Base-by-base conservation (phyloP, 1,139 yeast species). In the Wickerhamomyces sp. region DNA sequence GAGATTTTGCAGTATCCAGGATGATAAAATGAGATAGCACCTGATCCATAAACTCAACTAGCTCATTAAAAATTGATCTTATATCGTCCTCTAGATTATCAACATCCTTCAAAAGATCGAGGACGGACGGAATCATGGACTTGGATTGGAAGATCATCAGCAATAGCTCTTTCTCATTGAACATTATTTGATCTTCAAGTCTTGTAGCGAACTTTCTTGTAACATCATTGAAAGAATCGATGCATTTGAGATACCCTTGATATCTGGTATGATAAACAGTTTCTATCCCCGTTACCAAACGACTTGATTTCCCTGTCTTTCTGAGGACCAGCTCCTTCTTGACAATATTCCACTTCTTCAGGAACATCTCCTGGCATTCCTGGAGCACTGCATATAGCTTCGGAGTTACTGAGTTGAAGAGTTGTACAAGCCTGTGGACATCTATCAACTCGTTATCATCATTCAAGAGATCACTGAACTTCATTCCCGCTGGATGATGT, bases 391-490 rank as follows among this genome's bases (percentile, higher is more conserved):
- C n/a, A 5, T 25, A 25, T 7, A 45, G 22, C 19, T 40, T 45
- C 5, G 48, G 46, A 2, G 44, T 33, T 3, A 45, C 49, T 8
- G 39, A 35, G n/a, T 42, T 36, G 33, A 47, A 43, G 4, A 47
- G 38, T 24, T 25, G 28, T 2, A 47, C 36, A 2, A 47, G 29
- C 24, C 42, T 36, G 10, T 39, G 36, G 1, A 42, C 28, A 12
- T 45, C 45, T 12, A 47, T 38, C 1, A 44, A 34, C 10, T 41
- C 38, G 13, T 28, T 27, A 6, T 38, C 33, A 18, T 47, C 44
- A 9, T 34, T 39, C n/a, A 45, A 18, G 4, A 47, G 42, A 6
- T 43, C 44, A 2, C 21, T 19, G 25, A 26, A 40, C 9, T n/a
- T n/a, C n/a, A n/a, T n/a, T n/a, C n/a, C n/a, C n/a, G n/a, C n/a